phyloP scores from a whole-genome alignment of 305 asterid genomes.

The Fraxinus baroniana region DNA sequence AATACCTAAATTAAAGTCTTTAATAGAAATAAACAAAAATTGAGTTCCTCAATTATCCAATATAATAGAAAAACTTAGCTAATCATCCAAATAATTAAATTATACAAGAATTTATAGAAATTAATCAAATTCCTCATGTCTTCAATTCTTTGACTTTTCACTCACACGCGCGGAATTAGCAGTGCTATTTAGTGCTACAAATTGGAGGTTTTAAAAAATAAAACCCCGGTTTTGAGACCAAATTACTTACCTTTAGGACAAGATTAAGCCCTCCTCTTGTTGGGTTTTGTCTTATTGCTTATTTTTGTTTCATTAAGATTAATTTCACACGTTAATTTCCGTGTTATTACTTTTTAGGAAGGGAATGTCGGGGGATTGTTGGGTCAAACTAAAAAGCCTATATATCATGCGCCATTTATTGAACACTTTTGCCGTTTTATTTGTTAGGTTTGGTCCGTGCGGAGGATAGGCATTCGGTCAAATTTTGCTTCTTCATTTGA shows the following conservation, averaged over 20 bases:
- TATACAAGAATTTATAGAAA: no score
- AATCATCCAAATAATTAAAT: no score
- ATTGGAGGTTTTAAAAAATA: no score
- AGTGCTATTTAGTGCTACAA: no score
- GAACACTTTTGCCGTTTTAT: no score
- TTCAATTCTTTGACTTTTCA: no score
- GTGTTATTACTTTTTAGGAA: neutral
- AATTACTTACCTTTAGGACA: neutral
- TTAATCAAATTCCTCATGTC: no score
- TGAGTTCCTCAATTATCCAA: no score
- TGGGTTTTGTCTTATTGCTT: neutral
- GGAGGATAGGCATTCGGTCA: neutral
- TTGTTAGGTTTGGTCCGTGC: neutral
- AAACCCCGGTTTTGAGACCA: neutral
- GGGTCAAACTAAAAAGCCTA: neutral
- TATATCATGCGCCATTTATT: neutral
- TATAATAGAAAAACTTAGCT: no score
- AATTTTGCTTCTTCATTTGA: neutral
- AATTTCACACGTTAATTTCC: neutral
- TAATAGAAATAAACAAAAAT: no score
- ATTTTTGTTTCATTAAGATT: neutral
- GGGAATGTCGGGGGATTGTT: neutral
- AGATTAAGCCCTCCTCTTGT: neutral
- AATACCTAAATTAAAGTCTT: no score
- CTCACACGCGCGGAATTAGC: no score